Percentiles rank a stretch among this genome's conserved stretches.
phyloP scores from a whole-genome alignment of 345 rosid genomes.

The Brassica incana region DNA sequence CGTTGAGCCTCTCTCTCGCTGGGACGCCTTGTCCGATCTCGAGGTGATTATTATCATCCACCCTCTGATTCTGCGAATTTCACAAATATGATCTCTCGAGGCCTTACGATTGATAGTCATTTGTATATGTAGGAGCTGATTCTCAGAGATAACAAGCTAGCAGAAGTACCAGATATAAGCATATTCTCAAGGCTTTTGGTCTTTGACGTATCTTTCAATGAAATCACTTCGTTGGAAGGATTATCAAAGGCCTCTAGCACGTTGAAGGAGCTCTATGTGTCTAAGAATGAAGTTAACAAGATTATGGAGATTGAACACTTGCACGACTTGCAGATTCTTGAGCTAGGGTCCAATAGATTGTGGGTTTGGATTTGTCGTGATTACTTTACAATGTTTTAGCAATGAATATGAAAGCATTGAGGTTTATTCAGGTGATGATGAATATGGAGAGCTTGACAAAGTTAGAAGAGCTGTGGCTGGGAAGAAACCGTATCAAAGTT shows the following conservation, averaged over 20 bases:
- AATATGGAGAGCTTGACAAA: constrained; percentile 64
- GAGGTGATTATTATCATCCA: constrained; percentile 56
- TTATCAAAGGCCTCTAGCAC: constrained; percentile 63
- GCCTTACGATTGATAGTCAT: background rate
- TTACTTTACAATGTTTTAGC: too few relatives aligned
- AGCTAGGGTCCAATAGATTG: too few relatives aligned
- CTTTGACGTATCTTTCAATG: constrained; percentile 91
- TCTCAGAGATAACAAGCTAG: constrained; percentile 83
- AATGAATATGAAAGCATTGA: too few relatives aligned
- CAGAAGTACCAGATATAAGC: constrained; percentile 66
- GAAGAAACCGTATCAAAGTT: constrained; percentile 14
- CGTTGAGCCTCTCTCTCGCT: constrained; percentile 52
- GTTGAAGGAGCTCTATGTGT: constrained; percentile 83
- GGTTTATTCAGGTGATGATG: constrained; percentile 33
- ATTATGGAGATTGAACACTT: too few relatives aligned
- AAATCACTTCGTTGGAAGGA: constrained; percentile 65
- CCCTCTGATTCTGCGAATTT: background rate
- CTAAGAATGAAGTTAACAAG: constrained; percentile 68
- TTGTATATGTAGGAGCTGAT: constrained; percentile 64
- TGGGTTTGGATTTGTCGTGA: too few relatives aligned
- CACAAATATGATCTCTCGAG: background rate
- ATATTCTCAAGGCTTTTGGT: constrained; percentile 75
- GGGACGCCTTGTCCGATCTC: constrained; percentile 70
- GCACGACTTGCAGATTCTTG: too few relatives aligned
- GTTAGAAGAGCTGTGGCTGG: constrained; percentile 83